Percentiles rank a stretch among this genome's conserved stretches.
Conservation (phyloP, 176 grass and related monocot species). For the Phragmites australis region DNA sequence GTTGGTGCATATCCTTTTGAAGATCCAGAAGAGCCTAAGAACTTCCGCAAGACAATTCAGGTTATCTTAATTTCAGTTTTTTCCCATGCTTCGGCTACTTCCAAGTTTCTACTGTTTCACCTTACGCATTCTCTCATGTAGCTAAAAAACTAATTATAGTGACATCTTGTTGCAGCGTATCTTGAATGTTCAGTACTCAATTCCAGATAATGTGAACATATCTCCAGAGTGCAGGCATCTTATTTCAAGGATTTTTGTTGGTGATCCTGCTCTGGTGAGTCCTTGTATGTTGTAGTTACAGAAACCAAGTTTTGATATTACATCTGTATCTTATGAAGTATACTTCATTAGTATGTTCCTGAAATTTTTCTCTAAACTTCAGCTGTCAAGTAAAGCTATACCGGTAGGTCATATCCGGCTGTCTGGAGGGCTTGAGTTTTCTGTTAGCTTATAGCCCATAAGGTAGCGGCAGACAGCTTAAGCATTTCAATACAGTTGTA, state of each 20-base stretch:
- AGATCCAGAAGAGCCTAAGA: constrained; percentile 79
- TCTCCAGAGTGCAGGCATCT: constrained; percentile 64
- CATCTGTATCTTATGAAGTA: not conserved
- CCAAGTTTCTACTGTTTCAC: constrained; percentile 10
- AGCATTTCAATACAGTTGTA: not conserved
- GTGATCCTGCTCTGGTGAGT: constrained; percentile 67
- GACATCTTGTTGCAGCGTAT: constrained; percentile 58
- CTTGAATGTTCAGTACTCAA: constrained; percentile 74
- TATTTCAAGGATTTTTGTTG: constrained; percentile 71
- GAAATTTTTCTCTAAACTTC: not conserved
- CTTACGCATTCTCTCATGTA: not conserved
- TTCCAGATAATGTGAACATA: constrained; percentile 73
- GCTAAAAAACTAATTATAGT: constrained; percentile 26
- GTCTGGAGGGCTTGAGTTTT: too few species aligned
- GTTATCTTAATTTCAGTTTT: constrained; percentile 36
- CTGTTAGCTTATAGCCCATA: not conserved
- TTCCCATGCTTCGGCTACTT: constrained; percentile 13
- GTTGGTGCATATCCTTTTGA: constrained; percentile 86
- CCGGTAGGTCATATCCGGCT: not conserved
- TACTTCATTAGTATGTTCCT: not conserved
- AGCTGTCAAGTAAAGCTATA: not conserved
- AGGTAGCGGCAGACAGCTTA: not conserved
- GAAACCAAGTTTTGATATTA: constrained; percentile 7
- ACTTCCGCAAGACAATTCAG: constrained; percentile 74
- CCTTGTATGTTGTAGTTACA: not conserved